Evolutionary conservation across 2,329 filamentous ascomycete species (phyloP), one percentile per base, ranked within the genome.

Genomic region (Metarhizium anisopliae): DNA sequence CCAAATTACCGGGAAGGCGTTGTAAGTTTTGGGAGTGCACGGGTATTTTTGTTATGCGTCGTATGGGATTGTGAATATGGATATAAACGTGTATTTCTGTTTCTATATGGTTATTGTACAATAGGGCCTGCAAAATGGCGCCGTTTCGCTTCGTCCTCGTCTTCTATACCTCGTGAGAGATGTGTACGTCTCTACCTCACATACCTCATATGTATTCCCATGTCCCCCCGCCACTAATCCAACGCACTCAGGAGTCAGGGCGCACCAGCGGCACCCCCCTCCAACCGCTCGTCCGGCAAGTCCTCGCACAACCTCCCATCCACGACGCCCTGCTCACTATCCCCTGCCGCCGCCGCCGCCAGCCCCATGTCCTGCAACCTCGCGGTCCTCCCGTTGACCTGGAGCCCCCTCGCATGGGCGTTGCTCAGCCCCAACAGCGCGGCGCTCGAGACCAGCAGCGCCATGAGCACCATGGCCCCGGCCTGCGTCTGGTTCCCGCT

Each of bases 381-480:
- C 14, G 72, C 74, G 25, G 77, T 66, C 14, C 79, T 71, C 0
- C 79, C 81, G 59, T 82, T 74, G 68, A 83, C 79, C 35, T 70
- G 68, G 42, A 84, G 66, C 0, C 70, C 69, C 36, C 70, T 74
- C 0, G 75, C 74, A 53, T 75, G 69, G 2, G 73, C 70, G 58
- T 85, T 85, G 58, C 79, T 79, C 30, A 82, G 60, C 2, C 77
- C 78, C 13, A 86, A 66, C 36, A 83, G 59, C 0, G 71, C 79
- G 0, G 78, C 80, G 29, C 77, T 80, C n/a, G 71, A 55, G 11
- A 85, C 66, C 51, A 85, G 64, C 52, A 84, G 66, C 0, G 68
- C 66, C 59, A 83, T 72, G 43, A 85, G 70, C 3, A 79, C 67
- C 10, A 83, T 66, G 40, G 78, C 74, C 3, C 80, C 80, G 0